A percentile compares a stretch with the other conserved stretches of the same genome.
Evolutionary conservation across 75 land plant genomes (phyloP).

Genomic region (Pinus tabuliformis): DNA sequence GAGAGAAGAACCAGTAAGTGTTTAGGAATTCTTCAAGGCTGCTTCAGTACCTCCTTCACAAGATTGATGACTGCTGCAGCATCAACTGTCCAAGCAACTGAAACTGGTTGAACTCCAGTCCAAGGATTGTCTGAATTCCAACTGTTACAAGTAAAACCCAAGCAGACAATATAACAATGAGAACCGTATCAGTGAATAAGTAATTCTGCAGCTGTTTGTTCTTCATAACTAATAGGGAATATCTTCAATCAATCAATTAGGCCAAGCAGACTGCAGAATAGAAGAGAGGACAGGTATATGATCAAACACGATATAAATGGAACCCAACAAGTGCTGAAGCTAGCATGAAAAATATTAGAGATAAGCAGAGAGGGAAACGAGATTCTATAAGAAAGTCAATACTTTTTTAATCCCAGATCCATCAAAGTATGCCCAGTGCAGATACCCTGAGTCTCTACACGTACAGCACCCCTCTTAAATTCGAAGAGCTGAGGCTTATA

Average conservation of each 20-base stretch:
- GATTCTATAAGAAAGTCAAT: slow-evolving; percentile 8
- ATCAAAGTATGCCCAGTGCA: slow-evolving; percentile 87
- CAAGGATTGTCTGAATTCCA: slow-evolving; percentile 91
- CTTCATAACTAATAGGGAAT: too few relatives aligned
- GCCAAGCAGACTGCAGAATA: too few relatives aligned
- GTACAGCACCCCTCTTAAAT: slow-evolving; percentile 78
- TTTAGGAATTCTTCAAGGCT: slow-evolving; percentile 24
- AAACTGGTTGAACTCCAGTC: slow-evolving; percentile 67
- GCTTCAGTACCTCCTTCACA: slow-evolving; percentile 59
- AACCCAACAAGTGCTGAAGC: too few relatives aligned
- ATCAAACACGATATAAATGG: too few relatives aligned
- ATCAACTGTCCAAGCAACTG: slow-evolving; percentile 90
- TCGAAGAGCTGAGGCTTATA: slow-evolving; percentile 89
- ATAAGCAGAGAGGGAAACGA: not conserved
- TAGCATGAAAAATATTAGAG: not conserved
- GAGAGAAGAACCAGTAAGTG: not conserved
- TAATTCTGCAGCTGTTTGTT: too few relatives aligned
- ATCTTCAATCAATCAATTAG: too few relatives aligned
- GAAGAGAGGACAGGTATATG: too few relatives aligned
- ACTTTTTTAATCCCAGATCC: slow-evolving; percentile 93
- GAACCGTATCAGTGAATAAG: not conserved
- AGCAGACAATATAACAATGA: not conserved
- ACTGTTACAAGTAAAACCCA: slow-evolving; percentile 29
- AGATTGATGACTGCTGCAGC: slow-evolving; percentile 51
- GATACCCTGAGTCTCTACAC: slow-evolving; percentile 96